Conservation (phyloP, 495 filamentous ascomycete species). For the Podospora comata region DNA sequence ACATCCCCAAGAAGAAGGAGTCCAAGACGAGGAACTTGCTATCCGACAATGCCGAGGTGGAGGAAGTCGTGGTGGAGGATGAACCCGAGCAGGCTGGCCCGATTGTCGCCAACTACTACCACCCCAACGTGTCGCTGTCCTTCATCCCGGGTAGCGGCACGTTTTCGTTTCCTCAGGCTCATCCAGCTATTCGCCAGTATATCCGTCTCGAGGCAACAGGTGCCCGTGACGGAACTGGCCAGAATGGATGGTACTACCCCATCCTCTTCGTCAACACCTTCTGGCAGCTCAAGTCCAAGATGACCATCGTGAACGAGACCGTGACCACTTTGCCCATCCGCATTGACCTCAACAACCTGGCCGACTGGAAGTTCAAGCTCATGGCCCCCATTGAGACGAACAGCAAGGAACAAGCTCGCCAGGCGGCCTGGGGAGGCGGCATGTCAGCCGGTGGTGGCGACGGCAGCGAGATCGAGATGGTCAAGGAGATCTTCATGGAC, state of each 20-base stretch:
- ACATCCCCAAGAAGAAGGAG: constrained; percentile 87
- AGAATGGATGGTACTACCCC: constrained; percentile 95
- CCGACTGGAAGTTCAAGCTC: constrained; percentile 88
- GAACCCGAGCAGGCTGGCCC: constrained; percentile 54
- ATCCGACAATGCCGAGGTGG: constrained; percentile 50
- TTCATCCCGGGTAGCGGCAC: constrained; percentile 78
- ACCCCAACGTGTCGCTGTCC: constrained; percentile 88
- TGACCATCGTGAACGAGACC: constrained; percentile 90
- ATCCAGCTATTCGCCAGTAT: constrained; percentile 72
- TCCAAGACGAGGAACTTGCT: constrained; percentile 88
- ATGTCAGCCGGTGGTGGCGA: constrained; percentile 56
- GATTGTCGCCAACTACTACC: constrained; percentile 80
- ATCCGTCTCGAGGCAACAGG: constrained; percentile 69
- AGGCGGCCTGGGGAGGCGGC: constrained; percentile 61
- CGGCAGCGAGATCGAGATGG: constrained; percentile 79
- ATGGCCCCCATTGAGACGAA: constrained; percentile 82
- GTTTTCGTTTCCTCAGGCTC: constrained; percentile 60
- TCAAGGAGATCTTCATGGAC: constrained; percentile 90
- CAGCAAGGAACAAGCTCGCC: constrained; percentile 71
- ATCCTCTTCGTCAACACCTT: constrained; percentile 91
- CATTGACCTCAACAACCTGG: constrained; percentile 76
- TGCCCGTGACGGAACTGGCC: constrained; percentile 73
- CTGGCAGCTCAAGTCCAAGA: constrained; percentile 90
- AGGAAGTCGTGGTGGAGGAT: constrained; percentile 46
- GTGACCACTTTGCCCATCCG: constrained; percentile 78